A percentile compares a stretch with the other conserved stretches of the same genome.
Conservation (phyloP, 805 yeast species). For the Candida xiaguanensis region DNA sequence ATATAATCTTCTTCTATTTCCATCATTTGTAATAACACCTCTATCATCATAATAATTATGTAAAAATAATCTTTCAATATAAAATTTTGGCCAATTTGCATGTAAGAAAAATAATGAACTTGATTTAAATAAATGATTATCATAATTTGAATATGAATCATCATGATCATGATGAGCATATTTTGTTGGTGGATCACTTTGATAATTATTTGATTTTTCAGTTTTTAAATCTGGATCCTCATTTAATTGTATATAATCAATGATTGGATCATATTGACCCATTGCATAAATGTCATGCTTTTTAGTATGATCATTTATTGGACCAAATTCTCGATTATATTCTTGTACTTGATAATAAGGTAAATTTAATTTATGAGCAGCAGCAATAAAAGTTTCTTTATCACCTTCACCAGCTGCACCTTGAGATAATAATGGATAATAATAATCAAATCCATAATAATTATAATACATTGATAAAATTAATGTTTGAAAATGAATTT, state of each 20-base stretch:
- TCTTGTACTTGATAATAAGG: conserved; percentile 38
- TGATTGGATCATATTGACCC: conserved; percentile 37
- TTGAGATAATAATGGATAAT: conserved; percentile 35
- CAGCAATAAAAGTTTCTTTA: conserved; percentile 40
- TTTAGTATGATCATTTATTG: conserved; percentile 16
- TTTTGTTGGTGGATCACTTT: conserved; percentile 14
- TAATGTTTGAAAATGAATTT: conserved; percentile 27
- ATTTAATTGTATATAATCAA: conserved; percentile 22
- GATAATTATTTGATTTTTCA: conserved; percentile 9
- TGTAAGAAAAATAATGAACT: conserved; percentile 29
- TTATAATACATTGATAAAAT: conserved; percentile 36
- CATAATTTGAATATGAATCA: conserved; percentile 20
- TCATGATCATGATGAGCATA: conserved; percentile 22
- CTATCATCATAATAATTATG: conserved; percentile 21
- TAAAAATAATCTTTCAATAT: conserved; percentile 23
- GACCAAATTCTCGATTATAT: conserved; percentile 36
- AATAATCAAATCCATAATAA: conserved; percentile 32
- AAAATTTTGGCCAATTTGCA: conserved; percentile 37
- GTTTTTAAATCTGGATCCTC: conserved; percentile 10
- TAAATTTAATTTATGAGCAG: conserved; percentile 33
- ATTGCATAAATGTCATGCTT: conserved; percentile 29
- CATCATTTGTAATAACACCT: conserved; percentile 21
- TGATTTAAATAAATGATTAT: conserved; percentile 25
- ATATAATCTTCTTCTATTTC: conserved; percentile 26
- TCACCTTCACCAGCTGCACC: conserved; percentile 45